A percentile compares a stretch with the other conserved stretches of the same genome.
phyloP scores from a whole-genome alignment of 495 filamentous ascomycete species.

The Aspergillus cristatus region DNA sequence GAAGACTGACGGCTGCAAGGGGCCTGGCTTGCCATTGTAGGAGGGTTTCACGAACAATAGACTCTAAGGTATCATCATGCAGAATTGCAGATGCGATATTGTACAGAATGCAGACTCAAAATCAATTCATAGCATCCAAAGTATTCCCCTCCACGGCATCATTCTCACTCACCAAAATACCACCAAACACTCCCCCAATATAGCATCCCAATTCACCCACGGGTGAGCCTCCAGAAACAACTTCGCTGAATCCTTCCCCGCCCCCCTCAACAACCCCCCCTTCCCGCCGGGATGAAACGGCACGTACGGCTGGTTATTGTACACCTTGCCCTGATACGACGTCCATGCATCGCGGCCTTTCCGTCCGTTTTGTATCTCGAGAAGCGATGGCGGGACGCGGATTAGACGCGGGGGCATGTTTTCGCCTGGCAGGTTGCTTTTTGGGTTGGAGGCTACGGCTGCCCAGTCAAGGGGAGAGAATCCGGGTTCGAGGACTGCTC shows the following conservation, averaged over 20 bases:
- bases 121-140: constrained; percentile 66
- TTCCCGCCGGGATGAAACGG: constrained; percentile 89
- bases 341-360: constrained; percentile 85
- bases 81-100: not conserved
- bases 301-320: constrained; percentile 85
- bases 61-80: not conserved
- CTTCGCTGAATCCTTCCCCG: constrained; percentile 59
- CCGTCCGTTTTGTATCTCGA: constrained; percentile 65
- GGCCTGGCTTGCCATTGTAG: constrained; percentile 12
- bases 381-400: constrained; percentile 67
- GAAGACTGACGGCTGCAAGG: constrained; percentile 16
- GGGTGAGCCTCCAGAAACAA: constrained; percentile 90
- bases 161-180: constrained; percentile 75
- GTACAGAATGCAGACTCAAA: constrained; percentile 8
- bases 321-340: constrained; percentile 74
- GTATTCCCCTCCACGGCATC: constrained; percentile 40
- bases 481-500: constrained; percentile 72
- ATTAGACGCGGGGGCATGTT: constrained; percentile 43
- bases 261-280: constrained; percentile 73
- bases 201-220: constrained; percentile 97
- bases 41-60: too few species aligned
- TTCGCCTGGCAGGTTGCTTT: constrained; percentile 56
- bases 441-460: constrained; percentile 52
- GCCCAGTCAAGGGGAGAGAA: constrained; percentile 97
- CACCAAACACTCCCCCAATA: constrained; percentile 76